phyloP scores from a whole-genome alignment of 805 yeast genomes.

The Yamadazyma kitorensis region DNA sequence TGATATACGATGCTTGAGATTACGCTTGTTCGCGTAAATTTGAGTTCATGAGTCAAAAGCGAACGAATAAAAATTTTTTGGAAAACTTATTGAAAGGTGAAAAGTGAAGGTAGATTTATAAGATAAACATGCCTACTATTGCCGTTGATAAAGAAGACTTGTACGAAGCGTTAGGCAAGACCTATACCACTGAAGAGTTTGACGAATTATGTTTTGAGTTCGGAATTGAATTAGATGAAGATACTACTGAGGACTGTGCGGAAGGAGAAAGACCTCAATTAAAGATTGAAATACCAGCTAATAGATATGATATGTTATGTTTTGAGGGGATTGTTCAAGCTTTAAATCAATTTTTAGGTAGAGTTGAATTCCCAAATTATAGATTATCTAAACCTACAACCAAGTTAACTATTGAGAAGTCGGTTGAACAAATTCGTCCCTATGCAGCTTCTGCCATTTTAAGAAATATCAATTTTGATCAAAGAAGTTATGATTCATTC shows the following conservation, averaged over 20 bases:
- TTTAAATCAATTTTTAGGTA: constrained; percentile 84
- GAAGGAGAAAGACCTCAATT: constrained; percentile 92
- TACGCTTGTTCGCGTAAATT: too few species aligned
- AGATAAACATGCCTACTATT: constrained; percentile 86
- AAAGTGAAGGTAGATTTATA: too few species aligned
- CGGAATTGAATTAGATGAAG: constrained; percentile 97
- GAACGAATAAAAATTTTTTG: too few species aligned
- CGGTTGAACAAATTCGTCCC: constrained; percentile 77
- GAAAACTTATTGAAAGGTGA: too few species aligned
- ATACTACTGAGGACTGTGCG: constrained; percentile 75
- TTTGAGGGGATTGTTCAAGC: constrained; percentile 98
- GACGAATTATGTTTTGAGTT: constrained; percentile 97
- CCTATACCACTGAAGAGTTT: constrained; percentile 77
- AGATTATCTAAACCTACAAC: constrained; percentile 59
- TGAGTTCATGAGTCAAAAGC: too few species aligned
- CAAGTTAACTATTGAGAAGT: constrained; percentile 68
- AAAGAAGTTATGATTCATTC: constrained; percentile 88
- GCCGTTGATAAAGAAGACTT: constrained; percentile 93
- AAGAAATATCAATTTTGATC: constrained; percentile 77
- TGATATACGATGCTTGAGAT: too few species aligned
- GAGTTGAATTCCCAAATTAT: constrained; percentile 61
- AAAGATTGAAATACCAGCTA: constrained; percentile 96
- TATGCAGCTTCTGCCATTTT: constrained; percentile 94
- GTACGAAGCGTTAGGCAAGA: constrained; percentile 66
- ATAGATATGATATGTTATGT: constrained; percentile 97